Percentiles rank a stretch among this genome's conserved stretches.
phyloP scores from a whole-genome alignment of 1,284 basidiomycete genomes.

The Apiotrichum gracile region DNA sequence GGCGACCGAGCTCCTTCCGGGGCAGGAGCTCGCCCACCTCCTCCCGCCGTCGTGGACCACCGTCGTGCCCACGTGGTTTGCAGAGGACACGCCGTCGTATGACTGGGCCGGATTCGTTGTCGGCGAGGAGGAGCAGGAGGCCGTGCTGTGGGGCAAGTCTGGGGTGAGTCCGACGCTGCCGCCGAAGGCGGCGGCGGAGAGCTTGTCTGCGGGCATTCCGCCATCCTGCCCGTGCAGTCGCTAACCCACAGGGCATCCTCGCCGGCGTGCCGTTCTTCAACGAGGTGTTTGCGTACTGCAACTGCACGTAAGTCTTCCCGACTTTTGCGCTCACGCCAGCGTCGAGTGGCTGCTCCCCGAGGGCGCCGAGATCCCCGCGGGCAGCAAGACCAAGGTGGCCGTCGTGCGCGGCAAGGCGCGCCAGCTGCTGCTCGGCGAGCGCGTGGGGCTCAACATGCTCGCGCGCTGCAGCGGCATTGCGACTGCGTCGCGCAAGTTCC shows the following conservation, averaged over 20 bases:
- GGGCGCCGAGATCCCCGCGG: conserved; percentile 70
- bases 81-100: conserved; percentile 92
- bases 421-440: conserved; percentile 85
- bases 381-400: conserved; percentile 68
- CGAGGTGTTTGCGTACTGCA: conserved; percentile 84
- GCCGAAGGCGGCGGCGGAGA: too few relatives aligned
- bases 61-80: conserved; percentile 75
- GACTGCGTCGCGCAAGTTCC: conserved; percentile 75
- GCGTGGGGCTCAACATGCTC: conserved; percentile 88
- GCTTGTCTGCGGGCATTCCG: too few relatives aligned
- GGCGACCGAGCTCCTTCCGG: conserved; percentile 23
- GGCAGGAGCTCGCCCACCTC: conserved; percentile 54
- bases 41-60: conserved; percentile 86
- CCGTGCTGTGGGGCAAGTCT: conserved; percentile 74
- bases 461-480: conserved; percentile 96
- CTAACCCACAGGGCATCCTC: conserved; percentile 61
- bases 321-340: conserved; percentile 47
- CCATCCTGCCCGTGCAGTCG: too few relatives aligned
- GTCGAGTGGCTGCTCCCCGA: conserved; percentile 90
- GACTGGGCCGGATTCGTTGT: conserved; percentile 98
- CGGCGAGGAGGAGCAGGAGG: conserved; percentile 79
- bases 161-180: conserved; percentile 30
- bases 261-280: conserved; percentile 95
- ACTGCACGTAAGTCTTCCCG: conserved; percentile 67
- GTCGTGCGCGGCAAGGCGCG: conserved; percentile 85